These are phyloP conservation scores for Epicoccum sorghinum DNA, from an alignment of 2,329 filamentous ascomycete genomes.

Conservation along the genomic window DNA sequence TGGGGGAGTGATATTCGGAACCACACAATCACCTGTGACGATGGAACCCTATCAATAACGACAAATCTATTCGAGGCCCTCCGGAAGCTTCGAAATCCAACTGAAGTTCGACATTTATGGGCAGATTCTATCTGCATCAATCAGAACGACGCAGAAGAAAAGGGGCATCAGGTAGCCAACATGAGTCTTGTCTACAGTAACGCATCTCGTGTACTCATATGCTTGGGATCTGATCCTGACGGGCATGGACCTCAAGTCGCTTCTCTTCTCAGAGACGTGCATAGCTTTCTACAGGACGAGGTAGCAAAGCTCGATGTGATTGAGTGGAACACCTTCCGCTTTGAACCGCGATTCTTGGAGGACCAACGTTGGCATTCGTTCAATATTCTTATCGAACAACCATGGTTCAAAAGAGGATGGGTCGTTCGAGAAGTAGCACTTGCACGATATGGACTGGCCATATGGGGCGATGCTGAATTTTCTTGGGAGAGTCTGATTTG, in stretches of 20 bases:
- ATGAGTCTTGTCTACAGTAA: neutral
- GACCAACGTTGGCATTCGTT: neutral
- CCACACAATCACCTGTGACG: neutral
- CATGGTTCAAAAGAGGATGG: neutral
- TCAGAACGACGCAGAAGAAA: neutral
- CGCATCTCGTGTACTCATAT: neutral
- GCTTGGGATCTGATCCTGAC: neutral
- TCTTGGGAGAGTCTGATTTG: neutral
- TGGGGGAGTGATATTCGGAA: neutral
- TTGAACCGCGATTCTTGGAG: neutral
- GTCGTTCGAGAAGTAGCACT: neutral
- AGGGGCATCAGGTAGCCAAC: neutral
- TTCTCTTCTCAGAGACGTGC: neutral
- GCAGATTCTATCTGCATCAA: constrained; percentile 1
- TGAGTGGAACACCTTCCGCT: neutral
- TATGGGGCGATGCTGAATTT: neutral
- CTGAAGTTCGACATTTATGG: neutral
- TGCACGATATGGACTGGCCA: neutral
- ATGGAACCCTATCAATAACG: neutral
- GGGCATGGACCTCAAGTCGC: neutral
- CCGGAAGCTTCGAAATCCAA: neutral
- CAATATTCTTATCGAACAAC: neutral
- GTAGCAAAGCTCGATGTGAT: neutral
- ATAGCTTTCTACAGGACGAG: too few relatives aligned
- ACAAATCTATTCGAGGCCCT: neutral